Conservation (phyloP, 2,329 filamentous ascomycete species). For the Plenodomus lindquistii region DNA sequence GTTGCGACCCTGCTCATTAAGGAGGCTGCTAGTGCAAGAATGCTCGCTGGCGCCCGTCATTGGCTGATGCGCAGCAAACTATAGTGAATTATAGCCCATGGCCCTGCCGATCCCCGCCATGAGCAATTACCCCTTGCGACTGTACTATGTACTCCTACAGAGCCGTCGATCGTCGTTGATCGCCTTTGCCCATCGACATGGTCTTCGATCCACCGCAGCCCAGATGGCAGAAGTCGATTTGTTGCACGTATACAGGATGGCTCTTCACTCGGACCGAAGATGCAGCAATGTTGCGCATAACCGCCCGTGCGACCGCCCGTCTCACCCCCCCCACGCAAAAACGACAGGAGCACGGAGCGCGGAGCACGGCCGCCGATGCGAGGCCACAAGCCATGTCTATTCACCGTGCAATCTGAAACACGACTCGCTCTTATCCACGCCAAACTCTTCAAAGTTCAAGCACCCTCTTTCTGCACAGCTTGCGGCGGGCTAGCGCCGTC, state of each 20-base stretch:
- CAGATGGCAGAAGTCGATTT: too few species aligned
- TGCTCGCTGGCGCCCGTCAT: constrained; percentile 10
- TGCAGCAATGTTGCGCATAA: constrained; percentile 8
- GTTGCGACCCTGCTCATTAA: constrained; percentile 15
- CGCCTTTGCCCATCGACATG: not conserved
- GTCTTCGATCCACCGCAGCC: too few species aligned
- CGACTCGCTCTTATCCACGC: not conserved
- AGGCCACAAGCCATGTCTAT: constrained; percentile 9
- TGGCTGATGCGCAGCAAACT: constrained; percentile 13
- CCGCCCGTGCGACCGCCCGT: constrained; percentile 8
- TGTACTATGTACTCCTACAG: too few species aligned
- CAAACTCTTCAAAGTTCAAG: not conserved
- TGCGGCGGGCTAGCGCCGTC: constrained; percentile 2
- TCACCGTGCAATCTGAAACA: constrained; percentile 9
- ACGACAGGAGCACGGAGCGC: not conserved
- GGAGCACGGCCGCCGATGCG: constrained; percentile 12
- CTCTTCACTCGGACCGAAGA: constrained; percentile 7
- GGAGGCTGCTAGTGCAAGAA: constrained; percentile 21
- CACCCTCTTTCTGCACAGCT: not conserved
- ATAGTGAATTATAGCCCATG: constrained; percentile 9
- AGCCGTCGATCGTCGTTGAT: not conserved
- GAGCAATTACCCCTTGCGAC: constrained; percentile 3
- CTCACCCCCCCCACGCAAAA: constrained; percentile 4
- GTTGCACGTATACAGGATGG: too few species aligned
- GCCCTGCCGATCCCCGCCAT: constrained; percentile 20